Evolutionary conservation across 805 yeast species (phyloP), one percentile per base, ranked within the genome.

Genomic region (Kodamaea neixiangensis): DNA sequence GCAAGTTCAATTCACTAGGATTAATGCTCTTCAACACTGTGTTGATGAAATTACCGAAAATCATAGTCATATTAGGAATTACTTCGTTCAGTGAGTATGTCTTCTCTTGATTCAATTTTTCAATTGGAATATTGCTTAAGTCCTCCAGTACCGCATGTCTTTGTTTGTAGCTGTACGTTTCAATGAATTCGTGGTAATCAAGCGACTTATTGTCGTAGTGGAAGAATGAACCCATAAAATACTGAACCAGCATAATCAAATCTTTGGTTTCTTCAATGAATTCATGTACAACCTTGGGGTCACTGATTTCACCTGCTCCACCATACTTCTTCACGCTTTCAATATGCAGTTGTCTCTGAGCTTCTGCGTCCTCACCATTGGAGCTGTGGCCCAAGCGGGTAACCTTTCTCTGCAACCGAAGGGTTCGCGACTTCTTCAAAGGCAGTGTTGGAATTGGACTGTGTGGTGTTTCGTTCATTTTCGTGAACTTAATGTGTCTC

Each of bases 21-120:
- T 64, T 63, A n/a, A 73, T 54, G 41, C 62, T 67, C 52, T 71
- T 72, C 47, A 71, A 55, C 51, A 73, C 64, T 1, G 57, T 54
- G 53, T 71, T 71, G 51, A 70, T 66, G 51, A 64, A 75, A 38
- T 59, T 62, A 2, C 82, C 67, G 59, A 85, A 83, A 1, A 83
- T 67, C 6, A 66, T 62, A 10, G 73, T 72, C 65, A 85, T 73
- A 29, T 75, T 67, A 17, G 72, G 66, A 11, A 74, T 66, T 41
- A 82, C 62, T 7, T 75, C 81, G 46, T 71, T 74, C 3, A 53
- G 50, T 5, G 86, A 79, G 51, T 75, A 75, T 11, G 60, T 60
- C 51, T 62, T 80, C 13, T 78, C 68, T 48, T 75, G 79, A 56
- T 76, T 52, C 22, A 55, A 49, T 29, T 66, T 10, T 61, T 76